A percentile compares a stretch with the other conserved stretches of the same genome.
These are phyloP conservation scores for Chrysoporthe cubensis DNA, from an alignment of 2,329 filamentous ascomycete species.

Conservation along the genomic window DNA sequence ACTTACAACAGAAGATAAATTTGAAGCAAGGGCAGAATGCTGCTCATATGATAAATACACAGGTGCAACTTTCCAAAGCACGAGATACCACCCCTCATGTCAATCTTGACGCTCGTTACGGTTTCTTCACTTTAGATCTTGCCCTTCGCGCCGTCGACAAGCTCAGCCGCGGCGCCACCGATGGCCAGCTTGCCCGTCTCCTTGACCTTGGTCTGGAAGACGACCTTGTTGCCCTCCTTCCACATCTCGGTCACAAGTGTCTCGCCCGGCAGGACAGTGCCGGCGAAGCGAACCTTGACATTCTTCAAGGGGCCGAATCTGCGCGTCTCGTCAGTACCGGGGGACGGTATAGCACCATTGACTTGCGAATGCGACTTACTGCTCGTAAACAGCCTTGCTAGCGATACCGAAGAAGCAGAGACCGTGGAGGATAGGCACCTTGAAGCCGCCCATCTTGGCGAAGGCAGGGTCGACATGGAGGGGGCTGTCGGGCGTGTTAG, in stretches of 20 bases:
- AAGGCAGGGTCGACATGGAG: slow-evolving; percentile 95
- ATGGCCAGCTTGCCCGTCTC: slow-evolving; percentile 93
- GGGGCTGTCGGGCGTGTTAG: slow-evolving; percentile 53
- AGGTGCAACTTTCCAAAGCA: neutral
- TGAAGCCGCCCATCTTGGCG: slow-evolving; percentile 94
- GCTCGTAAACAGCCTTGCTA: slow-evolving; percentile 86
- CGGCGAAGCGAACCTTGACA: slow-evolving; percentile 90
- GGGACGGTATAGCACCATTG: neutral
- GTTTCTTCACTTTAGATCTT: slow-evolving; percentile 33
- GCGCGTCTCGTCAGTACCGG: neutral
- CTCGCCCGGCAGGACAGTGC: slow-evolving; percentile 82
- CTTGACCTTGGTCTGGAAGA: slow-evolving; percentile 88
- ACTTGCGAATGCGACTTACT: slow-evolving; percentile 34
- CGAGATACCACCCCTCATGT: neutral
- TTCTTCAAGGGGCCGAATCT: slow-evolving; percentile 80
- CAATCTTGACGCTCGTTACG: neutral
- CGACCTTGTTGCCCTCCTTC: slow-evolving; percentile 78
- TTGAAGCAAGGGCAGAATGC: neutral
- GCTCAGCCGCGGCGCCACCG: slow-evolving; percentile 77
- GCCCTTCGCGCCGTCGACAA: slow-evolving; percentile 49
- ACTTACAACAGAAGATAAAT: neutral
- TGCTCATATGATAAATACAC: neutral
- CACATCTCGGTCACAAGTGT: slow-evolving; percentile 95
- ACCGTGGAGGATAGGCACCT: slow-evolving; percentile 93
- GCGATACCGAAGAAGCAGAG: slow-evolving; percentile 92